Base-by-base conservation (phyloP, 768 basidiomycete genomes). In the Xerocomellus dryophilus region DNA sequence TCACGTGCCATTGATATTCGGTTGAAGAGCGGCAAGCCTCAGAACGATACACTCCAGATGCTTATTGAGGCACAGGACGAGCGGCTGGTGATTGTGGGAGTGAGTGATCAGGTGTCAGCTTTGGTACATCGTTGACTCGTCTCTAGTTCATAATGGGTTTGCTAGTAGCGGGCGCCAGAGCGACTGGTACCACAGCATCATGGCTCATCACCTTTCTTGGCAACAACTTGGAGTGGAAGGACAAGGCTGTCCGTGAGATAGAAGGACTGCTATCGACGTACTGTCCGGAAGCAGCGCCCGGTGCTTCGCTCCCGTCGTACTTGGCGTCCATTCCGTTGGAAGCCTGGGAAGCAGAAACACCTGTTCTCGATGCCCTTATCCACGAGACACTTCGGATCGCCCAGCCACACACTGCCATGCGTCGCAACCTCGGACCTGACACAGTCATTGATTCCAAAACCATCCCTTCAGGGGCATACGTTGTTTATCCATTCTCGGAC, bases 341-440 rank as follows among this genome's bases (percentile, higher is more conserved):
- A 60, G 78, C 78, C 11, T 90, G 88, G 88, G 88, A 90, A 68
- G 65, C 73, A 2, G 75, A 82, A 55, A 87, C 82, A 27, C 88
- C 88, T 17, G 75, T 86, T 51, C 76, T 90, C 32, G 89, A 90
- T 66, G 77, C 82, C 43, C 75, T 90, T 62, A 84, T 90, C 63
- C 80, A 81, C 59, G 88, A 91, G 71, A 89, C 88, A 34, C 81
- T 88, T 21, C 84, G 88, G 36, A 73, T 90, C 43, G 87, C 88
- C 10, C 86, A 90, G 74, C 86, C 88, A 40, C 87, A 90, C 69
- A 81, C 81, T 1, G 88, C 88, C 53, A 88, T 90, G 86, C 81
- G 89, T 66, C 81, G 85, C 55, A 90, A 90, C 67, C 71, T 88
- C 53, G 88, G 88, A 17, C 85, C 85, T 60, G 84, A 86, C 53